Evolutionary conservation across 805 yeast genomes (phyloP).

Genomic region (Metschnikowia corniflorae): DNA sequence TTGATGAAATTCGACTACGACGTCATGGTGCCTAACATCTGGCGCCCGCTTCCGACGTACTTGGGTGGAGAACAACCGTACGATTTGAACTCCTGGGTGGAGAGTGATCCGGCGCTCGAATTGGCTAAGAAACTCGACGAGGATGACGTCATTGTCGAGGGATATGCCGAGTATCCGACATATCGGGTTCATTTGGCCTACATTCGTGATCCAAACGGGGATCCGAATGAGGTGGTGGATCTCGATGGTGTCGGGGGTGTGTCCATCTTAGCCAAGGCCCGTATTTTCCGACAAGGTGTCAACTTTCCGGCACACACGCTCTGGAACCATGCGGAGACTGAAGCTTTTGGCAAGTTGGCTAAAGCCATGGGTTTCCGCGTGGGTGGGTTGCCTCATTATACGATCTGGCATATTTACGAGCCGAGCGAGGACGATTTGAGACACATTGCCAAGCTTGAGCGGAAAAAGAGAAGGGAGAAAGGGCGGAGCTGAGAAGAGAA

Average conservation of each 20-base stretch:
- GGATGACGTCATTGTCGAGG: conserved; percentile 86
- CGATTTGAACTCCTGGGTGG: conserved; percentile 96
- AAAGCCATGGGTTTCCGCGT: conserved; percentile 74
- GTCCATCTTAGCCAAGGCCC: conserved; percentile 71
- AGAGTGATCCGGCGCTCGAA: conserved; percentile 70
- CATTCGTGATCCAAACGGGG: conserved; percentile 57
- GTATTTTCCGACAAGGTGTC: conserved; percentile 72
- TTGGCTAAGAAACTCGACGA: conserved; percentile 63
- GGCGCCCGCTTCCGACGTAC: conserved; percentile 95
- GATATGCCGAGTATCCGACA: conserved; percentile 82
- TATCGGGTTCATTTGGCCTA: conserved; percentile 82
- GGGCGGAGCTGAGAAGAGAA: conserved; percentile 2
- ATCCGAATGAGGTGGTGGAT: conserved; percentile 60
- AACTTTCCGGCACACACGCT: conserved; percentile 83
- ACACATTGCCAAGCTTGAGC: conserved; percentile 65
- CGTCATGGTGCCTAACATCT: conserved; percentile 82
- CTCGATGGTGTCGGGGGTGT: conserved; percentile 89
- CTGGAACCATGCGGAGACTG: conserved; percentile 83
- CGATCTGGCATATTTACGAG: conserved; percentile 87
- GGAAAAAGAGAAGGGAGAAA: conserved; percentile 52
- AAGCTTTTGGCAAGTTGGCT: conserved; percentile 82
- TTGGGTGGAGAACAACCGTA: conserved; percentile 90
- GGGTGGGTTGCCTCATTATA: conserved; percentile 87
- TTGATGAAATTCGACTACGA: conserved; percentile 69
- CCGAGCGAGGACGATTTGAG: conserved; percentile 82